A percentile compares a stretch with the other conserved stretches of the same genome.
Evolutionary conservation across 192 early-diverging fungal species (phyloP).

Genomic region (Podochytrium sp.): DNA sequence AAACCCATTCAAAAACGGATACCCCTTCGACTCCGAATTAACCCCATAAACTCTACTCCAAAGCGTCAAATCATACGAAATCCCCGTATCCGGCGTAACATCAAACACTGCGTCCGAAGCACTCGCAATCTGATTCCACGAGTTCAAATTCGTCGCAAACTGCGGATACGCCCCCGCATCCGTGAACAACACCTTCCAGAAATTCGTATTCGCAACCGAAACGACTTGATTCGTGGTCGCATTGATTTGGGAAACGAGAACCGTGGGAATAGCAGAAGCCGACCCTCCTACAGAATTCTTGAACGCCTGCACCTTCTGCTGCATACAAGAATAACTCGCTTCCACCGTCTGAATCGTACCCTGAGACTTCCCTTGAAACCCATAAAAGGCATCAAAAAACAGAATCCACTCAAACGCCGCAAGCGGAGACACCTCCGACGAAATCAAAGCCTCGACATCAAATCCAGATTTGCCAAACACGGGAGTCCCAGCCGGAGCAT

Average conservation of each 20-base stretch:
- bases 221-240: constrained; percentile 2
- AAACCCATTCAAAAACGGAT: constrained; percentile 11
- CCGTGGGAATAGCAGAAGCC: neutral
- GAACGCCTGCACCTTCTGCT: constrained; percentile 6
- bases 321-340: neutral
- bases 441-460: neutral
- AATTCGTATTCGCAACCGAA: neutral
- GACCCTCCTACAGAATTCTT: constrained; percentile 40
- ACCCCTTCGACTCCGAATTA: neutral
- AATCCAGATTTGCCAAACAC: neutral
- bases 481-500: neutral
- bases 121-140: neutral
- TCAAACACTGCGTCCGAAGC: constrained; percentile 8
- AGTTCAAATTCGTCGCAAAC: neutral
- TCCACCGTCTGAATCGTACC: neutral
- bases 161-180: constrained; percentile 13
- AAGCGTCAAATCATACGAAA: neutral
- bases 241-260: neutral
- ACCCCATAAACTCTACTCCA: neutral
- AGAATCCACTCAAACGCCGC: constrained; percentile 23
- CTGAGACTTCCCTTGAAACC: neutral
- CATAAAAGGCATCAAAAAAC: constrained; percentile 28
- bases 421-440: constrained; percentile 7
- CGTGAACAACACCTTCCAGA: neutral
- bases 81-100: neutral